Conservation (phyloP, 192 early-diverging fungal genomes). For the Entophlyctis helioformis region DNA sequence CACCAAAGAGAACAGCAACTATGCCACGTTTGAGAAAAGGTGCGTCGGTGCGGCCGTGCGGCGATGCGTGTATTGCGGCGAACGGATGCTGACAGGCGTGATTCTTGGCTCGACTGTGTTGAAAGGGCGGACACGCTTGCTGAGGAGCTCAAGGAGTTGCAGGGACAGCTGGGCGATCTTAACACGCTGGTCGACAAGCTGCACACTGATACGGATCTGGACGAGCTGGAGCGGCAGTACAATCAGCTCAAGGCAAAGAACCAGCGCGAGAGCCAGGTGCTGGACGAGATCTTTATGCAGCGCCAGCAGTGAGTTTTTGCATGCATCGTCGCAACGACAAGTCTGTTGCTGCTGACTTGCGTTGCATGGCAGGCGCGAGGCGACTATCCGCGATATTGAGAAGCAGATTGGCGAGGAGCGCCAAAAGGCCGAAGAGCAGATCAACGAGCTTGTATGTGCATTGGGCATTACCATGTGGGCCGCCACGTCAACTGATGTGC, state of each 20-base stretch:
- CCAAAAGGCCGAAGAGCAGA: constrained; percentile 25
- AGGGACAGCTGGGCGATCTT: constrained; percentile 41
- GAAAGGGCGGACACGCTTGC: constrained; percentile 39
- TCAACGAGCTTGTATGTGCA: constrained; percentile 25
- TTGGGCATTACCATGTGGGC: too few species aligned
- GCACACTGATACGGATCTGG: constrained; percentile 42
- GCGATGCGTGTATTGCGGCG: too few species aligned
- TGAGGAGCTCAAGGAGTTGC: constrained; percentile 37
- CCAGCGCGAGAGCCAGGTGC: constrained; percentile 17
- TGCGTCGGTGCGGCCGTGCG: too few species aligned
- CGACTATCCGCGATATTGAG: constrained; percentile 31
- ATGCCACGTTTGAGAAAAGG: constrained; percentile 39
- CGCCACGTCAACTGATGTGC: too few species aligned
- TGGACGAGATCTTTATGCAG: constrained; percentile 39
- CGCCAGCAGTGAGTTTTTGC: constrained; percentile 38
- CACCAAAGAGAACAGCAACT: constrained; percentile 35
- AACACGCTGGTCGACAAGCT: constrained; percentile 45
- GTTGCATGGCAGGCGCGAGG: constrained; percentile 37
- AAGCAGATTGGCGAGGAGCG: constrained; percentile 33
- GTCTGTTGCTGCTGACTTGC: too few species aligned
- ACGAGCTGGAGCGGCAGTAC: constrained; percentile 38
- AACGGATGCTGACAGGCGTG: too few species aligned
- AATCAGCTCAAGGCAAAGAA: constrained; percentile 36
- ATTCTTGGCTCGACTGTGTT: neutral
- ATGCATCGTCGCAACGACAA: too few species aligned